phyloP scores from a whole-genome alignment of 2,329 filamentous ascomycete species.

The Grosmannia huntii region DNA sequence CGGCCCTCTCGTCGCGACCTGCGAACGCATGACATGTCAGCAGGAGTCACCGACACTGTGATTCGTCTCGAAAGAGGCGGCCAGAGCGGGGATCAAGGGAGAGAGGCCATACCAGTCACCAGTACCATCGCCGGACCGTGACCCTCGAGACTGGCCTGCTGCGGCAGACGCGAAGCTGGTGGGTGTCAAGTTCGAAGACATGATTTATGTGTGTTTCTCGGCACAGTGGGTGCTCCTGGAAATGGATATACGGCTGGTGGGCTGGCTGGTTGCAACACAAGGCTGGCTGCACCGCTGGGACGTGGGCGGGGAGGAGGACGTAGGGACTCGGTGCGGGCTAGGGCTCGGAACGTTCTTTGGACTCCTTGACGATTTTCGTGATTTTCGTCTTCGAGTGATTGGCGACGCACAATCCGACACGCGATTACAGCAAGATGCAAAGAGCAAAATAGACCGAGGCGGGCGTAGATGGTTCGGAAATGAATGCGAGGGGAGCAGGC shows the following conservation, averaged over 20 bases:
- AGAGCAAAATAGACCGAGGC: not conserved
- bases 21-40: slow-evolving; percentile 1
- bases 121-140: slow-evolving; percentile 31
- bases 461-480: not conserved
- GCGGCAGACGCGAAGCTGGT: slow-evolving; percentile 78
- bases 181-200: slow-evolving; percentile 60
- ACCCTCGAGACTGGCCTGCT: slow-evolving; percentile 57
- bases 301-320: not conserved
- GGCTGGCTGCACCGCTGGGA: not conserved
- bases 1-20: slow-evolving; percentile 48
- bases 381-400: not conserved
- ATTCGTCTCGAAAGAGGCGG: not conserved
- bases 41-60: not conserved
- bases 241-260: not conserved
- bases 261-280: not conserved
- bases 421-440: not conserved
- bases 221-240: not conserved
- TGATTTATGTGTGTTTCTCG: slow-evolving; percentile 13
- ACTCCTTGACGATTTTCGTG: not conserved
- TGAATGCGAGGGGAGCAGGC: not conserved
- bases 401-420: not conserved
- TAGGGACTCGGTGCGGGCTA: not conserved
- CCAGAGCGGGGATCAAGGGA: not conserved
- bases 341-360: not conserved
- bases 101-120: slow-evolving; percentile 10